phyloP scores from a whole-genome alignment of 2,329 filamentous ascomycete genomes.

The Ascochyta clinopodiicola region DNA sequence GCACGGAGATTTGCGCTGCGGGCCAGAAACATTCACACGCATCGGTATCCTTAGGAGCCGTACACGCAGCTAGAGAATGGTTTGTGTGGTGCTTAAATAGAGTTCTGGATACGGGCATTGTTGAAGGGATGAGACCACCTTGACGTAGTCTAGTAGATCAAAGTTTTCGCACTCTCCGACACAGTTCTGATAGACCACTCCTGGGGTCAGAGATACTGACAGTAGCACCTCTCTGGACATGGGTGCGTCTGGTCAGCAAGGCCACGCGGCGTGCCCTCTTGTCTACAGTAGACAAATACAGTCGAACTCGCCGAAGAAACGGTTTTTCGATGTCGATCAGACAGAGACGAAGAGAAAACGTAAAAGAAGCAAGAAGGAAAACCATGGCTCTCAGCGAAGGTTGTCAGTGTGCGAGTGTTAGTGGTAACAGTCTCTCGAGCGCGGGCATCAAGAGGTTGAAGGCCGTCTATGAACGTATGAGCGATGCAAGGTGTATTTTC shows the following conservation, averaged over 20 bases:
- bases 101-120: constrained; percentile 4
- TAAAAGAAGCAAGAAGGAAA: no score
- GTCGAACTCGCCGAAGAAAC: no score
- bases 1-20: constrained; percentile 22
- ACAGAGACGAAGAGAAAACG: no score
- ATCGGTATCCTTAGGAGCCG: background rate
- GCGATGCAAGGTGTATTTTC: no score
- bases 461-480: no score
- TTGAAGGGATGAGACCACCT: background rate
- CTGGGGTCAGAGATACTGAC: background rate
- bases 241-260: background rate
- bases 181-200: background rate
- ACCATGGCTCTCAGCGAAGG: no score
- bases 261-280: no score
- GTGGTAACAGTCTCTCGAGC: no score
- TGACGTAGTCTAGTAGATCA: background rate
- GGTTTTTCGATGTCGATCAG: no score
- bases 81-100: background rate
- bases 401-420: no score
- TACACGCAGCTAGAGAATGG: background rate
- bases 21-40: background rate
- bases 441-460: no score
- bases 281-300: no score
- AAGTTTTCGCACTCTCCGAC: background rate
- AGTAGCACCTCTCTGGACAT: background rate